Evolutionary conservation across 805 yeast genomes (phyloP).

Genomic region (Saccharomycopsis fibuligera): DNA sequence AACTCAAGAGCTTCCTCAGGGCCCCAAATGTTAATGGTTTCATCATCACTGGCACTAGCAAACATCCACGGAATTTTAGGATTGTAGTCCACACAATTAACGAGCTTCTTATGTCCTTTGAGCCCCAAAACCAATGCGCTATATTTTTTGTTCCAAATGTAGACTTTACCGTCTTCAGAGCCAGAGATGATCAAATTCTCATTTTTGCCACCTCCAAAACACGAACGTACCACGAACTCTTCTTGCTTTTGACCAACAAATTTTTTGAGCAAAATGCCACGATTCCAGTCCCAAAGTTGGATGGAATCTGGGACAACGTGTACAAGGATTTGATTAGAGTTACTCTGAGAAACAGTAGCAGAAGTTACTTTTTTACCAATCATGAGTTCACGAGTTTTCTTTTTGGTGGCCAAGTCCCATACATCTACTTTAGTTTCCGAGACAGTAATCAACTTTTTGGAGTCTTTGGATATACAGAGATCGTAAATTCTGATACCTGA

Average conservation of each 20-base stretch:
- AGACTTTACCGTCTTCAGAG: constrained; percentile 72
- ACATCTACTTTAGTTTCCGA: constrained; percentile 60
- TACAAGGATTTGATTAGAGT: constrained; percentile 41
- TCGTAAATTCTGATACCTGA: constrained; percentile 55
- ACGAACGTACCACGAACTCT: constrained; percentile 63
- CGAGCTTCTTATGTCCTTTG: constrained; percentile 57
- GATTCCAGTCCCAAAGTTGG: constrained; percentile 72
- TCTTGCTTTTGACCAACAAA: constrained; percentile 70
- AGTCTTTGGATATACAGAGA: constrained; percentile 59
- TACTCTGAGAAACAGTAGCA: constrained; percentile 44
- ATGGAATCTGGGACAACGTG: constrained; percentile 70
- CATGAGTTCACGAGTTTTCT: constrained; percentile 38
- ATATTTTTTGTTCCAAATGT: constrained; percentile 69
- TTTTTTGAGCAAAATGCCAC: constrained; percentile 51
- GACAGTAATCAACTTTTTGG: constrained; percentile 54
- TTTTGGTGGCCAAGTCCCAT: constrained; percentile 42
- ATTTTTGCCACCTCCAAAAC: constrained; percentile 55
- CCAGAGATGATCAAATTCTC: constrained; percentile 75
- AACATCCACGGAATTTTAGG: constrained; percentile 42
- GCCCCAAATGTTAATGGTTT: constrained; percentile 65
- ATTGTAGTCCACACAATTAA: constrained; percentile 79
- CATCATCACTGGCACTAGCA: constrained; percentile 86
- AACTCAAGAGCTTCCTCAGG: constrained; percentile 5
- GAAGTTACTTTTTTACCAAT: constrained; percentile 60
- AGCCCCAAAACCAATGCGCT: constrained; percentile 60